Percentiles rank a stretch among this genome's conserved stretches.
phyloP scores from a whole-genome alignment of 78 protist species.

The Dictyostelium capitatum region DNA sequence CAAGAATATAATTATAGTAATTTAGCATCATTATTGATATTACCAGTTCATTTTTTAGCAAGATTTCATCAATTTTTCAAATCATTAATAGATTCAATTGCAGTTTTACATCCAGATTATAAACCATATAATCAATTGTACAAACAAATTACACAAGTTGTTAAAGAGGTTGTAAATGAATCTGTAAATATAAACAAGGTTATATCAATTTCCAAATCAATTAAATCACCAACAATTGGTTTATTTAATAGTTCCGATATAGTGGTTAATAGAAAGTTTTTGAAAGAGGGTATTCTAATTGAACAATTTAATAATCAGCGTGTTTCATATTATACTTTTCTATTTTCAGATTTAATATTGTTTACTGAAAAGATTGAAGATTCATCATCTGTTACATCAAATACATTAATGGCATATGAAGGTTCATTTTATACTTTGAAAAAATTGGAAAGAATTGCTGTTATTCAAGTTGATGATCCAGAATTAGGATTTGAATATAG shows the following conservation, averaged over 20 bases:
- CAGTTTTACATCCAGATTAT: conserved; percentile 13
- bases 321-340: conserved; percentile 58
- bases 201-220: conserved; percentile 73
- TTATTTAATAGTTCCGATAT: conserved; percentile 60
- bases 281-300: conserved; percentile 69
- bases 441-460: conserved; percentile 55
- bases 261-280: conserved; percentile 38
- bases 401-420: conserved; percentile 41
- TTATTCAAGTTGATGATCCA: conserved; percentile 63
- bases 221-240: conserved; percentile 66
- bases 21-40: conserved; percentile 53
- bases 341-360: conserved; percentile 62
- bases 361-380: conserved; percentile 76
- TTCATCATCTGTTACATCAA: conserved; percentile 14
- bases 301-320: conserved; percentile 75
- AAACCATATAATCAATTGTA: conserved; percentile 22
- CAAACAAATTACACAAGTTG: conserved; percentile 32
- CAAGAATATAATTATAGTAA: conserved; percentile 27
- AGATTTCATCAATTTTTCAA: conserved; percentile 45
- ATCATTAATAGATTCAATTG: conserved; percentile 16
- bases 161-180: conserved; percentile 44
- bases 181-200: conserved; percentile 56
- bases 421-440: conserved; percentile 57
- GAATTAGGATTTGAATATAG: conserved; percentile 76
- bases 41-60: conserved; percentile 67